A percentile compares a stretch with the other conserved stretches of the same genome.
phyloP scores from a whole-genome alignment of 805 yeast species.

The Cyberlindnera petersonii region DNA sequence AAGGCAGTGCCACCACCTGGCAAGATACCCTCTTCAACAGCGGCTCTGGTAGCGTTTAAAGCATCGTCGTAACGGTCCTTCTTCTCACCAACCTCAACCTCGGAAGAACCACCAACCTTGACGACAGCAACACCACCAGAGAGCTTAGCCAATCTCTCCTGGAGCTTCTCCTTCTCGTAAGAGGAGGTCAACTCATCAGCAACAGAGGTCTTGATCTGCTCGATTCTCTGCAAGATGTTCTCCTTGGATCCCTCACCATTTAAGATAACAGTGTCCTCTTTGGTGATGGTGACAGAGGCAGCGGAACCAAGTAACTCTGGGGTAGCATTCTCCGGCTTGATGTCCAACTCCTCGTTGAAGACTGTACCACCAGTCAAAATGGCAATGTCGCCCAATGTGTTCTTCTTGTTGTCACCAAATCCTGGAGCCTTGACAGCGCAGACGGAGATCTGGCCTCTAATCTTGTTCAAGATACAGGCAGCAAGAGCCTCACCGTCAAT shows the following conservation, averaged over 20 bases:
- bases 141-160: constrained; percentile 95
- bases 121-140: constrained; percentile 99
- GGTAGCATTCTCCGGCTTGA: constrained; percentile 95
- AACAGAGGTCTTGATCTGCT: constrained; percentile 35
- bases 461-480: constrained; percentile 95
- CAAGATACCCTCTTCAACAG: constrained; percentile 97
- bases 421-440: constrained; percentile 99
- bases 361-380: constrained; percentile 75
- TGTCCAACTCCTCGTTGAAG: constrained; percentile 65
- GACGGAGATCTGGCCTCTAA: constrained; percentile 98
- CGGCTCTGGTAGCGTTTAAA: constrained; percentile 97
- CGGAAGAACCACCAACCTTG: constrained; percentile 96
- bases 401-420: constrained; percentile 98
- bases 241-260: constrained; percentile 94
- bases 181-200: constrained; percentile 31
- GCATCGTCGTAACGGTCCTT: constrained; percentile 99
- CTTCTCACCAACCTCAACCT: constrained; percentile 99
- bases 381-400: constrained; percentile 91
- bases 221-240: constrained; percentile 83
- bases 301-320: constrained; percentile 87
- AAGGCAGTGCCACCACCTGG: constrained; percentile 99
- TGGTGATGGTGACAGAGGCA: constrained; percentile 89
- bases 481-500: constrained; percentile 98
- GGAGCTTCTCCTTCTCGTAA: constrained; percentile 96
- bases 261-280: constrained; percentile 92